phyloP scores from a whole-genome alignment of 345 rosid genomes.

The Rhizophora apiculata region DNA sequence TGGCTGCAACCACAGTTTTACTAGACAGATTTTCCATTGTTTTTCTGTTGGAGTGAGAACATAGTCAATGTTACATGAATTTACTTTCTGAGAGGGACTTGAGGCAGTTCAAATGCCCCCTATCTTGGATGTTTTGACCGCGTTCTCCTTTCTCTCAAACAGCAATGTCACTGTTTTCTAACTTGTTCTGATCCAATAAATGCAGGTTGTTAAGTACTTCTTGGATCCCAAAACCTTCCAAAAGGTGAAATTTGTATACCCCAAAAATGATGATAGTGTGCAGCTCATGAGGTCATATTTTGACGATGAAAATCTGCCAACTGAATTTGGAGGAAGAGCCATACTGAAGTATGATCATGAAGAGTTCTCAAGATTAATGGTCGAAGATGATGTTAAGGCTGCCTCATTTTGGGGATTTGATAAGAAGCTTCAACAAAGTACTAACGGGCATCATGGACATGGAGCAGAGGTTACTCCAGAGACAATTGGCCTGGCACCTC shows the following conservation, averaged over 20 bases:
- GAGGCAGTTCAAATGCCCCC: no score
- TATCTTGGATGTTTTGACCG: no score
- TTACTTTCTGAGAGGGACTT: no score
- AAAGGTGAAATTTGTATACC: constrained; percentile 94
- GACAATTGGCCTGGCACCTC: constrained; percentile 35
- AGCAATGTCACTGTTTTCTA: background rate
- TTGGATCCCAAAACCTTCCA: constrained; percentile 77
- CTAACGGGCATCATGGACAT: constrained; percentile 39
- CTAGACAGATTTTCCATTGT: background rate
- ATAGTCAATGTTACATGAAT: no score
- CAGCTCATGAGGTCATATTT: constrained; percentile 71
- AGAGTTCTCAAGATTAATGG: constrained; percentile 77
- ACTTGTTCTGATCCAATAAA: background rate
- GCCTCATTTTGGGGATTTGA: constrained; percentile 61
- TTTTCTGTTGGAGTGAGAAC: background rate
- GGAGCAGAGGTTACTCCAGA: constrained; percentile 64
- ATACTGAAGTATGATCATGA: constrained; percentile 70
- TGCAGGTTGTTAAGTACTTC: constrained; percentile 84
- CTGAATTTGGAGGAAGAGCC: constrained; percentile 81
- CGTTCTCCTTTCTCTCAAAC: background rate
- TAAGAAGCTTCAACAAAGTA: constrained; percentile 30
- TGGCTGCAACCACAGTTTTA: no score
- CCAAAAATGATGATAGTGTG: constrained; percentile 72
- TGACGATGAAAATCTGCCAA: constrained; percentile 78
- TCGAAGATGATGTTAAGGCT: constrained; percentile 63